Evolutionary conservation across 1,284 basidiomycete genomes (phyloP).

Genomic region (Ustilago cynodontis): DNA sequence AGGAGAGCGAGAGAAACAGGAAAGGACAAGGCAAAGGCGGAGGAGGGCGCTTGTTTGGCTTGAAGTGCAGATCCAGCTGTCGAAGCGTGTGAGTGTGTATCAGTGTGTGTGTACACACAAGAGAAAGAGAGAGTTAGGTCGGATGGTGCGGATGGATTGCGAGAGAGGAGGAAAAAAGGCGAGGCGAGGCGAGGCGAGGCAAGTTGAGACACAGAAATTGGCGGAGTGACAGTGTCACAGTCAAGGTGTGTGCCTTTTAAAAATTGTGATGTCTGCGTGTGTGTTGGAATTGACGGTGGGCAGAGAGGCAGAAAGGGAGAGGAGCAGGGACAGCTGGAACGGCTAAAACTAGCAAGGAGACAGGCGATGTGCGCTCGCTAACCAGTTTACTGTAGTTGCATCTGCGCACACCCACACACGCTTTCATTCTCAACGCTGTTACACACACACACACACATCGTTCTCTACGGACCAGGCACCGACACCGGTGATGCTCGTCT

Average conservation of each 20-base stretch:
- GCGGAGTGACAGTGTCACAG: not conserved
- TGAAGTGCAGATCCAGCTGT: not conserved
- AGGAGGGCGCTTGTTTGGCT: not conserved
- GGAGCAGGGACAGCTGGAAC: not conserved
- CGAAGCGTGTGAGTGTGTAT: constrained; percentile 1
- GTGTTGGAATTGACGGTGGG: constrained; percentile 7
- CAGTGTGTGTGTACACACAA: not conserved
- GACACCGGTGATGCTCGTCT: not conserved
- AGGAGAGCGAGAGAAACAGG: not conserved
- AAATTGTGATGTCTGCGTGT: constrained; percentile 8
- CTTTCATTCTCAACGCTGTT: not conserved
- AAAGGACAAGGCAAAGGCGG: not conserved
- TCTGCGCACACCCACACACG: not conserved
- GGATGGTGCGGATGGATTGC: constrained; percentile 3
- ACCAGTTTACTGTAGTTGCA: not conserved
- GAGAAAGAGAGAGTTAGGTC: not conserved
- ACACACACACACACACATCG: not conserved
- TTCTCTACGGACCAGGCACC: not conserved
- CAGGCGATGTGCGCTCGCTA: constrained; percentile 3
- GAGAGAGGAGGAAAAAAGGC: not conserved
- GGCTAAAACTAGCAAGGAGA: not conserved
- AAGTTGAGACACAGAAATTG: not conserved
- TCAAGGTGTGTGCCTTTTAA: not conserved
- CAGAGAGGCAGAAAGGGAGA: not conserved
- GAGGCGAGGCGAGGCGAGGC: constrained; percentile 4